Evolutionary conservation across 768 basidiomycete genomes (phyloP).

Genomic region (Pilatotrama ljubarskyi): DNA sequence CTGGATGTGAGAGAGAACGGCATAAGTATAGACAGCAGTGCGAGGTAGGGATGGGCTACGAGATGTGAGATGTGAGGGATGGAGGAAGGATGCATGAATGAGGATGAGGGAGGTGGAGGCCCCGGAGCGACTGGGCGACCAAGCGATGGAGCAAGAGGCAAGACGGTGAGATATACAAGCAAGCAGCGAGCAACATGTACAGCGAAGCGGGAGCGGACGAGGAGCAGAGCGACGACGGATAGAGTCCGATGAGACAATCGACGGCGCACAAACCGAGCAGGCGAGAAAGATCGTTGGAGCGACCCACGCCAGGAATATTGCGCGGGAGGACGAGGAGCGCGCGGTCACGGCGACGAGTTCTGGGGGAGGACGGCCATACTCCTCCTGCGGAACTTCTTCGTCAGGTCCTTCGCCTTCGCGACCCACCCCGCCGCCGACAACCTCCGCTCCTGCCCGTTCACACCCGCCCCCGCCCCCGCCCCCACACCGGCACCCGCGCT

Average conservation of each 20-base stretch:
- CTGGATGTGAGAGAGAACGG: not conserved
- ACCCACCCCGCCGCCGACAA: conserved; percentile 20
- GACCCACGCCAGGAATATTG: not conserved
- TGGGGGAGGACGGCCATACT: conserved; percentile 24
- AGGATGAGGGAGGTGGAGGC: not conserved
- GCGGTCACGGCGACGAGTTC: conserved; percentile 11
- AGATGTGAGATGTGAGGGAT: not conserved
- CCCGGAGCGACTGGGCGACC: not conserved
- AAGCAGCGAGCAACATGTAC: conserved; percentile 16
- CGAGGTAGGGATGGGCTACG: not conserved
- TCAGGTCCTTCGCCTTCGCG: conserved; percentile 28
- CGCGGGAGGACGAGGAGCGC: not conserved
- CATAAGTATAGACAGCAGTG: not conserved
- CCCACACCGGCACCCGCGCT: not conserved
- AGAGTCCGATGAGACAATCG: not conserved
- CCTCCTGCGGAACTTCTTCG: conserved; percentile 23
- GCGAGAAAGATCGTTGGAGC: not conserved
- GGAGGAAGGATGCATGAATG: no score
- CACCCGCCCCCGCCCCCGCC: not conserved
- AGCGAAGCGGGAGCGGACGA: conserved; percentile 12
- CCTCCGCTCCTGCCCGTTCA: conserved; percentile 10
- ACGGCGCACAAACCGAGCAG: not conserved
- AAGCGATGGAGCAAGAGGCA: not conserved
- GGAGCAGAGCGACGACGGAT: not conserved
- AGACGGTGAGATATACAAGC: not conserved